Evolutionary conservation across 768 basidiomycete species (phyloP), one percentile per base, ranked within the genome.

Genomic region (Boletus vermiculosoides): DNA sequence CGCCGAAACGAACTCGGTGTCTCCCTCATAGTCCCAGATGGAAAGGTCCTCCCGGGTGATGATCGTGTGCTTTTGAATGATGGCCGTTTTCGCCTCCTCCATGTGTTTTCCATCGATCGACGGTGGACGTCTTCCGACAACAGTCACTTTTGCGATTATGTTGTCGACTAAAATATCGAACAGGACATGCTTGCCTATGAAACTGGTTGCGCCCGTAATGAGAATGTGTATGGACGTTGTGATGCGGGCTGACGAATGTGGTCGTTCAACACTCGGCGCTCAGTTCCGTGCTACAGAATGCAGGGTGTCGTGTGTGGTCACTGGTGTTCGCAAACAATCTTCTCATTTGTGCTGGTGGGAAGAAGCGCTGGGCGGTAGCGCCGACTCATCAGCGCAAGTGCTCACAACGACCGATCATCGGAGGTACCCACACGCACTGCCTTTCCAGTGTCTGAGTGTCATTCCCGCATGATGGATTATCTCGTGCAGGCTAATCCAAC

Each of bases 1-100:
- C 2, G 53, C 63, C 5, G 63, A 58, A 33, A 69, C 63, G 13
- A 69, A 59, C 44, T 65, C 59, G 0, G 59, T 50, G 36, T 69
- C 67, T n/a, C n/a, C 39, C n/a, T 67, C 68, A 33, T 58, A 69
- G 22, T 69, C 63, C 67, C 67, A 69, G 16, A 58, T 20, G n/a
- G 63, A 63, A 11, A 69, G 61, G 44, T 67, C 67, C 3, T 63
- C 59, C 13, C 63, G 67, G 0, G 51, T 59, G 63, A 69, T 61
- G 55, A 69, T 54, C 5, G 23, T 58, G 52, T 66, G 61, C 25
- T 69, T 66, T 25, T 55, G 53, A 16, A 63, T 36, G 56, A 69
- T 69, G 39, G 40, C 61, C 2, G 36, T 4, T 31, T 65, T 63
- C 7, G 51, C 59, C 1, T 56, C 45, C 7, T 57, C 44, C 56